These are phyloP conservation scores for Grosmannia serpens DNA, from an alignment of 2,329 filamentous ascomycete genomes.

Conservation along the genomic window DNA sequence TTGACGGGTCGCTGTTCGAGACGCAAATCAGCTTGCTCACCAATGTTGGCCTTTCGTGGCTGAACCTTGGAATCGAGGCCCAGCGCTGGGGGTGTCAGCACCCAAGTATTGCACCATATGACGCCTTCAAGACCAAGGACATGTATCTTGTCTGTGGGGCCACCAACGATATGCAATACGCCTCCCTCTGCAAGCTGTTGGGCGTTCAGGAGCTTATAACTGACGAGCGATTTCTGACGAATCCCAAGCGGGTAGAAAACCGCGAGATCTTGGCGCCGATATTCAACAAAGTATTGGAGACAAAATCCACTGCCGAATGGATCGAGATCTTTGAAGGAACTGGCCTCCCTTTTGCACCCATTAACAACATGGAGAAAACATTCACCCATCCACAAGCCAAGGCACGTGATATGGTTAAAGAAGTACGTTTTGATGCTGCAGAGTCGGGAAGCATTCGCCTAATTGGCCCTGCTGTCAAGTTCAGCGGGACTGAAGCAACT, in stretches of 20 bases:
- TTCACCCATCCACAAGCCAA: conserved; percentile 4
- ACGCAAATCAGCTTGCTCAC: conserved; percentile 7
- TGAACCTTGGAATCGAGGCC: conserved; percentile 7
- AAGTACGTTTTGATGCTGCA: background rate
- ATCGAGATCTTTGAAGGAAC: background rate
- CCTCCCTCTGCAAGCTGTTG: conserved; percentile 1
- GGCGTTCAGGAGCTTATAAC: background rate
- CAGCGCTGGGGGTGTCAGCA: conserved; percentile 5
- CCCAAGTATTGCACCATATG: conserved; percentile 5
- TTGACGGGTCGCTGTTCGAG: conserved; percentile 8
- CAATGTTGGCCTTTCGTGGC: conserved; percentile 8
- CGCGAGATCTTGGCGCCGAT: background rate
- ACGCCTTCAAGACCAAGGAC: conserved; percentile 4
- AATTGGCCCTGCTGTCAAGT: conserved; percentile 7
- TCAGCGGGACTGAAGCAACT: conserved; percentile 1
- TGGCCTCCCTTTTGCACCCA: conserved; percentile 1
- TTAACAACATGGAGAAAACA: conserved; percentile 4
- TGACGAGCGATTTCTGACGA: background rate
- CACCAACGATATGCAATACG: conserved; percentile 5
- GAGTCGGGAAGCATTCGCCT: background rate
- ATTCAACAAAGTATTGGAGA: background rate
- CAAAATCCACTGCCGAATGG: conserved; percentile 1
- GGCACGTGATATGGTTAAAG: conserved; percentile 4
- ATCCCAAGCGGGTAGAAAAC: conserved; percentile 1
- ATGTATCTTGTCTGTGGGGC: conserved; percentile 4